These are phyloP conservation scores for Umbilicaria muhlenbergii DNA, from an alignment of 495 filamentous ascomycete genomes.

Conservation along the genomic window DNA sequence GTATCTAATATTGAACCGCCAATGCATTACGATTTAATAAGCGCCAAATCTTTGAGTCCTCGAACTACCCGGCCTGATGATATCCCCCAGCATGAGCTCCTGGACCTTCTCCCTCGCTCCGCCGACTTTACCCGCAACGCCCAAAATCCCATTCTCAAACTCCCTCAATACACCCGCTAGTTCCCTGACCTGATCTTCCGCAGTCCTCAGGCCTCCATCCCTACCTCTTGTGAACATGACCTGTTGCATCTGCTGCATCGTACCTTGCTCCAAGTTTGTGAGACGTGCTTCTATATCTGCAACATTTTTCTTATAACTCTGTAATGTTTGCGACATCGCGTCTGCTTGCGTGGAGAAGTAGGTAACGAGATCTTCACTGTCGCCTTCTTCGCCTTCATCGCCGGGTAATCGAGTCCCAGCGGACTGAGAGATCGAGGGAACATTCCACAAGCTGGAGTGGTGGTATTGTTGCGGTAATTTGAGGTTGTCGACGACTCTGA, in stretches of 20 bases:
- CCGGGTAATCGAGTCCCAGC: slow-evolving; percentile 25
- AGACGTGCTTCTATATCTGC: slow-evolving; percentile 75
- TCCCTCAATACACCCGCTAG: slow-evolving; percentile 55
- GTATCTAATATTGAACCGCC: too few species aligned
- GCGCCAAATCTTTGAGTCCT: too few species aligned
- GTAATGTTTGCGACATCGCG: slow-evolving; percentile 51
- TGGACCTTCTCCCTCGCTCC: slow-evolving; percentile 53
- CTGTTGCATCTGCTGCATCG: slow-evolving; percentile 54
- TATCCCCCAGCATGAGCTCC: slow-evolving; percentile 41
- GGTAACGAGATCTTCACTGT: slow-evolving; percentile 44
- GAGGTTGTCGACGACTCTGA: slow-evolving; percentile 61
- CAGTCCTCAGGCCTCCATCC: slow-evolving; percentile 28
- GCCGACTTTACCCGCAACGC: slow-evolving; percentile 58
- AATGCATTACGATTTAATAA: too few species aligned
- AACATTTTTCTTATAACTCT: slow-evolving; percentile 50
- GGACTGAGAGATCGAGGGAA: slow-evolving; percentile 11
- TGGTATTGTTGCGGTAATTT: slow-evolving; percentile 65
- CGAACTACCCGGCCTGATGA: too few species aligned
- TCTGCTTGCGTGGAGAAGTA: slow-evolving; percentile 63
- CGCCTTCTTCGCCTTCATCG: slow-evolving; percentile 43
- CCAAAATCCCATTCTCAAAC: slow-evolving; percentile 64
- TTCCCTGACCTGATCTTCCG: slow-evolving; percentile 35
- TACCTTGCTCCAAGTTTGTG: slow-evolving; percentile 52
- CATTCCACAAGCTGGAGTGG: slow-evolving; percentile 37
- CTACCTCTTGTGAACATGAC: slow-evolving; percentile 40